Base-by-base conservation (phyloP, 257 asterid species). In the Ophiorrhiza pumila region DNA sequence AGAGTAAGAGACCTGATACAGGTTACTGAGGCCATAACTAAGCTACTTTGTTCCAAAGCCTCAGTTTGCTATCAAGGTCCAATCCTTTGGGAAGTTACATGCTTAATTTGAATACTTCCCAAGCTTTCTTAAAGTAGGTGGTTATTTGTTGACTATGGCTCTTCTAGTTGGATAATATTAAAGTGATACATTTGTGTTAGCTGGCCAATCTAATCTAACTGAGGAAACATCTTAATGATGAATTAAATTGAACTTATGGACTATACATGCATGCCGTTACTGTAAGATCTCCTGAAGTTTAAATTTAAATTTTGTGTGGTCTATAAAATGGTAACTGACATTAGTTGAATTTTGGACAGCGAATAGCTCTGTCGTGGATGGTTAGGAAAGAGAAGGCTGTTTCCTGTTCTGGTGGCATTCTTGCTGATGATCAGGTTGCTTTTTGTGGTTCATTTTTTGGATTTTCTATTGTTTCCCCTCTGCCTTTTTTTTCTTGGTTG, bases 401-500 rank as follows among this genome's bases (percentile, higher is more conserved):
- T 83, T 85, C 90, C 76, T 95, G 99, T 83, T 87, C 96, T 79
- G 99, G 99, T 58, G 99, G 99, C 68, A 89, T 95, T 85, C 99
- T 95, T 74, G 99, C 99, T n/a, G 99, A 95, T 73, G 99, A 95
- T 84, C 99, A 95, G 98, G 99, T 95, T 74, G 66, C 71, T 74
- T 71, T 79, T 70, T 49, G 69, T 42, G 60, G 25, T 46, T 56
- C 67, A 63, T 27, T 27, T 61, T 29, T 52, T 66, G 63, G 25
- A 41, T 69, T 47, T 62, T 14, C 58, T 59, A 39, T 67, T 43
- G 60, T 56, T 41, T 43, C 45, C 65, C 34, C 52, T 75, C 22
- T 57, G 25, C 60, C 52, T 47, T 23, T n/a, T n/a, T 10, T 10
- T 72, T 32, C 23, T 50, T 53, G 53, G 56, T 78, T 77, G 72